Percentiles rank a stretch among this genome's conserved stretches.
These are phyloP conservation scores for Vicia villosa DNA, from an alignment of 306 rosid species.

Conservation along the genomic window DNA sequence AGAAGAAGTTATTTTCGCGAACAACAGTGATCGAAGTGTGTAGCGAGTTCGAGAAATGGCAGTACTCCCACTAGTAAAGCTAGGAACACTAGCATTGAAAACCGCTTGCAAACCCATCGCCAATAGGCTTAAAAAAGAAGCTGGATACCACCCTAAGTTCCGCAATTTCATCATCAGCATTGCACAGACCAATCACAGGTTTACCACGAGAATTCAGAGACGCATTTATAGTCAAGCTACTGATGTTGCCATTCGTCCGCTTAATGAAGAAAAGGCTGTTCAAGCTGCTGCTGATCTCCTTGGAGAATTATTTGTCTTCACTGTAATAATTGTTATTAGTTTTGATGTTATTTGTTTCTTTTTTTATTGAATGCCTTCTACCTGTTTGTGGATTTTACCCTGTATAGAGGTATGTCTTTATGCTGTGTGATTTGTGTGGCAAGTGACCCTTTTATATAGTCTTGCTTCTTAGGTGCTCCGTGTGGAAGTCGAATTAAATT, in stretches of 20 bases:
- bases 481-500: too few relatives aligned
- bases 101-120: conserved; percentile 54
- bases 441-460: too few relatives aligned
- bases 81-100: conserved; percentile 43
- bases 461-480: too few relatives aligned
- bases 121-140: conserved; percentile 49
- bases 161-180: conserved; percentile 46
- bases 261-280: conserved; percentile 82
- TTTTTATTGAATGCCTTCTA: background rate
- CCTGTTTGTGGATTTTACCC: conserved; percentile 38
- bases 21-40: too few relatives aligned
- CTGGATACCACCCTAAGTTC: conserved; percentile 46
- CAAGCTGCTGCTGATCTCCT: conserved; percentile 83
- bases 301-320: conserved; percentile 76
- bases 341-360: background rate
- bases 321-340: conserved; percentile 38
- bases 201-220: conserved; percentile 69
- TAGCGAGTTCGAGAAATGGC: conserved; percentile 29
- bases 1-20: background rate
- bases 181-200: conserved; percentile 68
- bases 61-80: conserved; percentile 50
- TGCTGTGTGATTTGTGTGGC: background rate
- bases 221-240: conserved; percentile 72
- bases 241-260: conserved; percentile 67
- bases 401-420: background rate